These are phyloP conservation scores for Hammondia hammondi DNA, from an alignment of 169 alveolate genomes.

Conservation along the genomic window DNA sequence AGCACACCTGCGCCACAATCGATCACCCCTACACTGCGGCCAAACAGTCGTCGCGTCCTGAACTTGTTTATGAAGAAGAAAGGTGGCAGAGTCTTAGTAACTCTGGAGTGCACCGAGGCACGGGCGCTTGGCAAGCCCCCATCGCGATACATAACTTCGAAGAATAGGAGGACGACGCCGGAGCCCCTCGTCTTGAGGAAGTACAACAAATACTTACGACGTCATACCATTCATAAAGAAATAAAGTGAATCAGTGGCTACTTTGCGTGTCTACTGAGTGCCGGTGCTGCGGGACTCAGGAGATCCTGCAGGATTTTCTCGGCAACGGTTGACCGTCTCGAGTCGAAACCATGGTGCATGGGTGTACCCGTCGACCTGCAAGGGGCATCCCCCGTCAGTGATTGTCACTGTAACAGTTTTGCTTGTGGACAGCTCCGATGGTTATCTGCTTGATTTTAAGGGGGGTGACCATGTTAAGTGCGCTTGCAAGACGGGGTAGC, in stretches of 20 bases:
- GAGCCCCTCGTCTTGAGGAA: slow-evolving; percentile 66
- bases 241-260: slow-evolving; percentile 39
- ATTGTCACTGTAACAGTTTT: too few relatives aligned
- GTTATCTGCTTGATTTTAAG: too few relatives aligned
- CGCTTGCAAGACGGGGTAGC: too few relatives aligned
- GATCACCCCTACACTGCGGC: neutral
- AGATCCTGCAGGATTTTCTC: too few relatives aligned
- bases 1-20: neutral
- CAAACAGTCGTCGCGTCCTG: neutral
- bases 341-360: too few relatives aligned
- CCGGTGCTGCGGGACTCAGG: too few relatives aligned
- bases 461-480: too few relatives aligned
- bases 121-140: slow-evolving; percentile 73
- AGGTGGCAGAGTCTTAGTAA: slow-evolving; percentile 56
- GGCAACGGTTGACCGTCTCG: too few relatives aligned
- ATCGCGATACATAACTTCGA: slow-evolving; percentile 71
- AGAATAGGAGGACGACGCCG: slow-evolving; percentile 69
- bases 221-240: slow-evolving; percentile 69
- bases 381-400: too few relatives aligned
- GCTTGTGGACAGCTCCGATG: too few relatives aligned
- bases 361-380: too few relatives aligned
- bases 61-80: slow-evolving; percentile 65
- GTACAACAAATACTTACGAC: slow-evolving; percentile 64
- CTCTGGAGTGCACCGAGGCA: slow-evolving; percentile 75
- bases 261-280: neutral